Conservation (phyloP, 139 green algal species). For the Desmodesmus armatus region DNA sequence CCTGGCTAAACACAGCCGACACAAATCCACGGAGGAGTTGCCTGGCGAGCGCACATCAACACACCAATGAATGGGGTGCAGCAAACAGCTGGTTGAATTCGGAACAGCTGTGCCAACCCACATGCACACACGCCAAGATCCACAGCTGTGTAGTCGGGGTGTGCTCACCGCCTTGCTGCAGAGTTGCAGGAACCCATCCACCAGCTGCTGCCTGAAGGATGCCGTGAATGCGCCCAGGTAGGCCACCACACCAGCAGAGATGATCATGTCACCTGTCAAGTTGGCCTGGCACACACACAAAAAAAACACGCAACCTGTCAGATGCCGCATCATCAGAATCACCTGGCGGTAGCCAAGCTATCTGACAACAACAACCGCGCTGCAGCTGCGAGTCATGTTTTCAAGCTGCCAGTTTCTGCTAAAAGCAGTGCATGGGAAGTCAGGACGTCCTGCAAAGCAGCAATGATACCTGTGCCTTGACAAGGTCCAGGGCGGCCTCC, state of each 20-base stretch:
- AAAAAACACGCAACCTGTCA: not conserved
- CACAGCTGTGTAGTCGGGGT: not conserved
- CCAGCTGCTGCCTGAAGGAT: slow-evolving; percentile 65
- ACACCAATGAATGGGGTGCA: too few species aligned
- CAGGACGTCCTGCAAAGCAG: too few species aligned
- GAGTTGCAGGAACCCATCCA: slow-evolving; percentile 61
- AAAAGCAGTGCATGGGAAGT: too few species aligned
- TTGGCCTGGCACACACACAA: slow-evolving; percentile 53
- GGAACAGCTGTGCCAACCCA: not conserved
- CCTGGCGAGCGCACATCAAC: too few species aligned
- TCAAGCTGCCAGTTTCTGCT: not conserved
- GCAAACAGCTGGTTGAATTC: too few species aligned
- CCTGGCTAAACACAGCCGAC: too few species aligned
- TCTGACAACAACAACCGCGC: not conserved
- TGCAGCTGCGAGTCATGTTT: not conserved
- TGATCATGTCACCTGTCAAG: slow-evolving; percentile 87
- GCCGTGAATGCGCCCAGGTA: slow-evolving; percentile 83
- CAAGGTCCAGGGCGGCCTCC: slow-evolving; percentile 66
- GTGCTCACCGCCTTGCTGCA: slow-evolving; percentile 49
- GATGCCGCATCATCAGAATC: too few species aligned
- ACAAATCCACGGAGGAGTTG: too few species aligned
- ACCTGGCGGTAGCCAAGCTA: not conserved
- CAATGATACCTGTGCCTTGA: slow-evolving; percentile 52
- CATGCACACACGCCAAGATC: not conserved
- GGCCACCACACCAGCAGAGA: slow-evolving; percentile 72